A percentile compares a stretch with the other conserved stretches of the same genome.
These are phyloP conservation scores for Termitomyces sp. DNA, from an alignment of 768 basidiomycete genomes.

Conservation along the genomic window DNA sequence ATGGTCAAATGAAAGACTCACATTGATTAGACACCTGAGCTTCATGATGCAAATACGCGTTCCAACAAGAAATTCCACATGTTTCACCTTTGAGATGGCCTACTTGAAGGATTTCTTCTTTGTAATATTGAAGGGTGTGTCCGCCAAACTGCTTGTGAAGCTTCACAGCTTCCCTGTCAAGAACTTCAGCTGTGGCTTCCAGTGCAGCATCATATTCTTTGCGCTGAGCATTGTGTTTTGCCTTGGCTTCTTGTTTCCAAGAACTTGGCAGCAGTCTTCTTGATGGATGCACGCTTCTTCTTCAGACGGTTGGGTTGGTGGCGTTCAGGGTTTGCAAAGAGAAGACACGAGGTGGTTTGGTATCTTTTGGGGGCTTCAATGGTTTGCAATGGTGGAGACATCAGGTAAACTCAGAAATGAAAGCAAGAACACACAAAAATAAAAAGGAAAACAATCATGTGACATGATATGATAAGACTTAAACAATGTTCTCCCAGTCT, in stretches of 20 bases:
- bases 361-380: neutral
- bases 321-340: too few relatives aligned
- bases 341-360: neutral
- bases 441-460: too few relatives aligned
- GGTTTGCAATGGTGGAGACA: neutral
- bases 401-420: too few relatives aligned
- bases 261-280: neutral
- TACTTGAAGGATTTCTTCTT: neutral
- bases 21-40: too few relatives aligned
- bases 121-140: neutral
- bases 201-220: neutral
- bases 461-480: too few relatives aligned
- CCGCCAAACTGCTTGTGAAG: neutral
- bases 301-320: neutral
- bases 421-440: too few relatives aligned
- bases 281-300: neutral
- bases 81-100: neutral
- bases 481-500: neutral
- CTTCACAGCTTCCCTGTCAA: neutral
- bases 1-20: too few relatives aligned
- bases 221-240: neutral
- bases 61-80: neutral
- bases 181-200: neutral
- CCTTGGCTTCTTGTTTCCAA: neutral
- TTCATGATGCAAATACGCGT: too few relatives aligned